These are phyloP conservation scores for Lophiotrema nucula DNA, from an alignment of 495 filamentous ascomycete species.

Conservation along the genomic window DNA sequence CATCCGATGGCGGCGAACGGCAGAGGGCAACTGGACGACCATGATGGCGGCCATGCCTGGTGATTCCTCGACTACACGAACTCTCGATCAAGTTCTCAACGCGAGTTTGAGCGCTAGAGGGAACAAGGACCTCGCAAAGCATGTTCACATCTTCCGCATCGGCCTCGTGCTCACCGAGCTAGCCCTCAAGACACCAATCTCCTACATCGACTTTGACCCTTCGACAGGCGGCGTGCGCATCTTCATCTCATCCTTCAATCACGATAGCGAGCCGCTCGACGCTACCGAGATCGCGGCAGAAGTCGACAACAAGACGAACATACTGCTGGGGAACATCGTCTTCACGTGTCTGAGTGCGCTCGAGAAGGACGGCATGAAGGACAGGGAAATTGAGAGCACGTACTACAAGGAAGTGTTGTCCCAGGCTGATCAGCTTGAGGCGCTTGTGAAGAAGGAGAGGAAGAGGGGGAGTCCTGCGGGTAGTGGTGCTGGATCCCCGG, in stretches of 20 bases:
- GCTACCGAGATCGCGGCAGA: conserved; percentile 13
- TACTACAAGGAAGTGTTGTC: conserved; percentile 17
- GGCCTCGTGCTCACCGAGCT: conserved; percentile 20
- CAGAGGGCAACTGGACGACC: conserved; percentile 11
- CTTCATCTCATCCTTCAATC: background rate
- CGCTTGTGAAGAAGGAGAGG: too few species aligned
- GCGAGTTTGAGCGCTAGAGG: background rate
- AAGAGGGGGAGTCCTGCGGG: too few species aligned
- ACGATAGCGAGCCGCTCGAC: conserved; percentile 1
- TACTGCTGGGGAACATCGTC: conserved; percentile 16
- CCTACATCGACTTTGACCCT: conserved; percentile 2
- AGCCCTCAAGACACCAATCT: conserved; percentile 13
- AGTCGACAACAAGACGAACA: conserved; percentile 22
- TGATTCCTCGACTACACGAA: background rate
- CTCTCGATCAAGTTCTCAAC: background rate
- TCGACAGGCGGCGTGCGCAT: background rate
- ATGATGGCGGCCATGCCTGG: conserved; percentile 16
- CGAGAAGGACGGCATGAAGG: conserved; percentile 6
- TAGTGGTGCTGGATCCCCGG: too few species aligned
- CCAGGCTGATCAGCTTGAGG: too few species aligned
- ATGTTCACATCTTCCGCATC: conserved; percentile 21
- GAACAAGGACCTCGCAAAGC: background rate
- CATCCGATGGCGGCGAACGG: conserved; percentile 16
- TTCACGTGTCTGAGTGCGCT: conserved; percentile 17
- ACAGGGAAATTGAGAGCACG: conserved; percentile 5